Evolutionary conservation across 306 rosid species (phyloP).

Genomic region (Calophaca sinica): DNA sequence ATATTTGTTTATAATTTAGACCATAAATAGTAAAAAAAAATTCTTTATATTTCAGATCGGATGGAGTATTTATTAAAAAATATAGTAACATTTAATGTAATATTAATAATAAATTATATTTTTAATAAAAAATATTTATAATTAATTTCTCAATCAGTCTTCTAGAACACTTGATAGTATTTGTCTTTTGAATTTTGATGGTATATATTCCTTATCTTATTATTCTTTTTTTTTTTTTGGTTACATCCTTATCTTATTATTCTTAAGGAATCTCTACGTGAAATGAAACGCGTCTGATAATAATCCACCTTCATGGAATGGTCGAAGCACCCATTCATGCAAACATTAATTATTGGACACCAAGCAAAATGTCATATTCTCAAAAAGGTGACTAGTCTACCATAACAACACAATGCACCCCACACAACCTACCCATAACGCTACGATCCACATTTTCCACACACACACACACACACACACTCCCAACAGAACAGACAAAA

Average conservation of each 20-base stretch:
- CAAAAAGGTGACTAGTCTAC: neutral
- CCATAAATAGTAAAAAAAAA: too few relatives aligned
- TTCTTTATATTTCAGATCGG: too few relatives aligned
- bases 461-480: constrained; percentile 10
- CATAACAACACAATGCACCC: constrained; percentile 11
- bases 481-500: neutral
- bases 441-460: neutral
- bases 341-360: neutral
- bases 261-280: neutral
- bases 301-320: neutral
- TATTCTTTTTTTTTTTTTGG: too few relatives aligned
- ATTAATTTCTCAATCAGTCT: neutral
- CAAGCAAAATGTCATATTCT: constrained; percentile 15
- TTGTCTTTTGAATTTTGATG: neutral
- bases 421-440: constrained; percentile 6
- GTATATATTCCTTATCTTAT: neutral
- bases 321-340: constrained; percentile 15
- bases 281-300: neutral
- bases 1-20: too few relatives aligned
- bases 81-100: too few relatives aligned
- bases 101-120: neutral
- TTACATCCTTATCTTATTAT: too few relatives aligned
- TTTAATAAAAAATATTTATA: neutral
- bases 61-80: too few relatives aligned
- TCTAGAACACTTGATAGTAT: neutral